A percentile compares a stretch with the other conserved stretches of the same genome.
Evolutionary conservation across 1,139 yeast species (phyloP).

Genomic region (Sugiyamaella grinbergsii): DNA sequence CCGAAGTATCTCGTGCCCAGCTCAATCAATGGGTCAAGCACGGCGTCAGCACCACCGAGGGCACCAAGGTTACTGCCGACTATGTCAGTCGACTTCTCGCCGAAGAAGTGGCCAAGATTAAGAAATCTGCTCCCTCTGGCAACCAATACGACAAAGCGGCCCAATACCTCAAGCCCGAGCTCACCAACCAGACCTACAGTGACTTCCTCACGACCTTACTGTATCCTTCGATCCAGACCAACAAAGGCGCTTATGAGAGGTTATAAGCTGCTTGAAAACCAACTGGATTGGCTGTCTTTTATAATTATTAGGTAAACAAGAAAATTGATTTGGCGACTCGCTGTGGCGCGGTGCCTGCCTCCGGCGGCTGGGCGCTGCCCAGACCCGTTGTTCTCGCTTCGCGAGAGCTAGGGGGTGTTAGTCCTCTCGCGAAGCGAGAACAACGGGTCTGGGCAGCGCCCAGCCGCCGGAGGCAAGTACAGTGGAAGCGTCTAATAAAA

Average conservation of each 20-base stretch:
- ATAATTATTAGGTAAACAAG: constrained; percentile 3
- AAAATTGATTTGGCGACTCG: neutral
- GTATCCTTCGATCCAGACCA: constrained; percentile 38
- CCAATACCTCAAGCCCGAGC: constrained; percentile 40
- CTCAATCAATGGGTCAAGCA: constrained; percentile 86
- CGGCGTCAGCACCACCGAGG: constrained; percentile 61
- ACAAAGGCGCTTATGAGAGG: constrained; percentile 29
- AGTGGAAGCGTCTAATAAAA: neutral
- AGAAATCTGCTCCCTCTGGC: constrained; percentile 55
- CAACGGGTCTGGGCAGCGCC: constrained; percentile 2
- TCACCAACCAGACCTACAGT: constrained; percentile 39
- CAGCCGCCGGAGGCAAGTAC: constrained; percentile 4
- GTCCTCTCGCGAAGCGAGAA: neutral
- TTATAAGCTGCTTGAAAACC: constrained; percentile 25
- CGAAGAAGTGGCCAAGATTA: constrained; percentile 64
- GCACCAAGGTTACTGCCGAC: constrained; percentile 60
- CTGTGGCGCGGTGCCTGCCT: neutral
- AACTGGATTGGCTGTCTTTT: constrained; percentile 8
- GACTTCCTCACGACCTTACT: constrained; percentile 53
- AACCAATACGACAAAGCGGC: constrained; percentile 56
- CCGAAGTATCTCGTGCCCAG: constrained; percentile 81
- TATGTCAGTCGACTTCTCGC: constrained; percentile 57
- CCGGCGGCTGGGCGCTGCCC: neutral
- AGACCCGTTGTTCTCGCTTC: no score
- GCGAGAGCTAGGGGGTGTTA: neutral